Evolutionary conservation across 2,329 filamentous ascomycete species (phyloP), one percentile per base, ranked within the genome.

Genomic region (Pyrenophora graminea): DNA sequence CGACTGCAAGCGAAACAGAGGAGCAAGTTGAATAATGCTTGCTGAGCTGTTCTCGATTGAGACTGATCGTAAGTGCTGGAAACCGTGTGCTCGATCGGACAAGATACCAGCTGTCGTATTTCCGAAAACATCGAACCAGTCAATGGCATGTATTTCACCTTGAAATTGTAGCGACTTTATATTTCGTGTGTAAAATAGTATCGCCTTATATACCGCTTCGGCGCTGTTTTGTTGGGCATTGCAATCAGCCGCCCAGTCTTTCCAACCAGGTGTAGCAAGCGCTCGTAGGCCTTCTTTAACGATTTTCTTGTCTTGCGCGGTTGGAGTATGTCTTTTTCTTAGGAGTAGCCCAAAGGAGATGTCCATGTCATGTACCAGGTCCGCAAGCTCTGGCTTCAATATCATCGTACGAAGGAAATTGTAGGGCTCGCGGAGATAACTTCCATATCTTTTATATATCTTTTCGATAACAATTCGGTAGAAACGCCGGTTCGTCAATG

Each of bases 331-430:
- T 1, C 19, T 41, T 58, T 47, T 2, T 31, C 12, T 19, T 59
- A 45, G 2, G 47, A 48, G n/a, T 42, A 42, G 13, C 9, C 53
- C 56, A 48, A 64, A 62, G 1, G 38, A 23, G 25, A 68, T 55
- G 6, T 51, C 38, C 7, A 59, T 40, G 23, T 61, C 42, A 8
- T 52, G 55, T 3, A 70, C 63, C 7, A 45, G 53, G 7, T 48
- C 39, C 7, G 62, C 58, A 10, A 64, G 56, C 10, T 36, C 25
- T 15, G 56, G 45, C 25, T 64, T 63, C 3, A 46, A 48, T 27
- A 62, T 57, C 7, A 68, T 27, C 1, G 64, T 68, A 7, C 67
- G 66, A 30, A 70, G 58, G 23, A 71, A 71, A 2, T 53, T 52
- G 45, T 65, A 69, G 3, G 67, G 62, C n/a, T 59, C 55, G 54